Evolutionary conservation across 805 yeast species (phyloP).

Genomic region (Candida verbasci): DNA sequence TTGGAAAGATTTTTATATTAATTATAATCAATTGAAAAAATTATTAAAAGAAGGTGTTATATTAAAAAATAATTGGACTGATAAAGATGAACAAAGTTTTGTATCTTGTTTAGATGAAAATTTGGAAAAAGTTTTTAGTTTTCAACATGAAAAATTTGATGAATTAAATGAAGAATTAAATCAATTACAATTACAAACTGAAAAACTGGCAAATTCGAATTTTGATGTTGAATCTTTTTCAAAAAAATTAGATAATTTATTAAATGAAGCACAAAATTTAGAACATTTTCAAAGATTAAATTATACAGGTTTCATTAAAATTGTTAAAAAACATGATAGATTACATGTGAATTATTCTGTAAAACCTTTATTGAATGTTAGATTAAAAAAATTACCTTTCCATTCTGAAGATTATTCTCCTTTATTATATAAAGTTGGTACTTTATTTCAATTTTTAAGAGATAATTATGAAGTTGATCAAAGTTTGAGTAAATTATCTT

Average conservation of each 20-base stretch:
- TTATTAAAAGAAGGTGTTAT: slow-evolving; percentile 65
- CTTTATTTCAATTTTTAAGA: slow-evolving; percentile 75
- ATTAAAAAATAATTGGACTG: slow-evolving; percentile 52
- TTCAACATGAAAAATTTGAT: slow-evolving; percentile 64
- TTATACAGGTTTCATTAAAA: slow-evolving; percentile 91
- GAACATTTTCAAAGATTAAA: slow-evolving; percentile 89
- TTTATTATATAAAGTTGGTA: slow-evolving; percentile 73
- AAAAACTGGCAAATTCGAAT: slow-evolving; percentile 19
- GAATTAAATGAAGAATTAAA: slow-evolving; percentile 62
- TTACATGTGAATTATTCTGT: slow-evolving; percentile 86
- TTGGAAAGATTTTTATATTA: slow-evolving; percentile 74
- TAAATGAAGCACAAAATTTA: slow-evolving; percentile 75
- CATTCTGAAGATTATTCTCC: slow-evolving; percentile 96
- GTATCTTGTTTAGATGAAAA: slow-evolving; percentile 65
- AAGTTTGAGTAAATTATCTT: slow-evolving; percentile 46
- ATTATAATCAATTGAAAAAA: slow-evolving; percentile 62
- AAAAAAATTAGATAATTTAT: slow-evolving; percentile 63
- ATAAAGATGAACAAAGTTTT: slow-evolving; percentile 66
- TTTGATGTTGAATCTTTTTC: slow-evolving; percentile 65
- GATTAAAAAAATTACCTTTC: slow-evolving; percentile 84
- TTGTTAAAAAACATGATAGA: slow-evolving; percentile 94
- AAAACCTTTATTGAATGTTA: slow-evolving; percentile 79
- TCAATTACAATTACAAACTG: slow-evolving; percentile 58
- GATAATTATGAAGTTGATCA: slow-evolving; percentile 58
- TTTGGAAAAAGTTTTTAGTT: slow-evolving; percentile 71